Evolutionary conservation across 2,329 filamentous ascomycete genomes (phyloP), one percentile per base, ranked within the genome.

Genomic region (Xylariaceae sp.): DNA sequence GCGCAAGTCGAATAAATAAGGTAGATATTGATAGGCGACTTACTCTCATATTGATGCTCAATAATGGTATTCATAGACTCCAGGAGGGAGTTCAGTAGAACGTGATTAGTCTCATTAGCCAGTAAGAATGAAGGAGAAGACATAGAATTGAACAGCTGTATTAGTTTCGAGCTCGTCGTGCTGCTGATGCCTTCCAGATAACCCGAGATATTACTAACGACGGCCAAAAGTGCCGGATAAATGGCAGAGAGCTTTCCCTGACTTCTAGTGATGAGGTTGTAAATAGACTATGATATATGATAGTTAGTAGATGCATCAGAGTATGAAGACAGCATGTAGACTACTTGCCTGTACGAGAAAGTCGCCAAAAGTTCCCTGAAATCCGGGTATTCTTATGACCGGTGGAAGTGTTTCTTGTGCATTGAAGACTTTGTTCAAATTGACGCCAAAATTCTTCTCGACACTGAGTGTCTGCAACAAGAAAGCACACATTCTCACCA

Each of bases 401-500:
- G 83, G 75, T 10, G 94, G 94, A 13, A 99, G 78, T 4, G 89
- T 92, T 56, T 97, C 92, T 72, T 97, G 93, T 1, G 87, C 89
- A 63, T 92, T 88, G 67, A 99, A 97, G 13, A 80, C 82, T 74
- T 91, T 92, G 75, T 97, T 97, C 54, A 99, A 80, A 67, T 91
- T 93, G 70, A 88, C 84, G 35, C 92, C 93, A 74, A 97, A 97
- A 63, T 89, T 92, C 58, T 88, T 84, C 74, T 97, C 94, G 2
- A 95, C 92, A 69, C 93, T 97, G 69, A 99, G 77, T 0, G 94
- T 97, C 74, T 99, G 94, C 47, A 99, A 77, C 49, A 97, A 82
- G 73, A 99, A 97, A n/a, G 95, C 88, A 74, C 94, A 97, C 92
- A 97, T 97, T 57, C 94, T 85, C 30, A 97, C 90, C 1, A 97